Percentiles rank a stretch among this genome's conserved stretches.
Conservation (phyloP, 192 early-diverging fungal species). For the Gorgonomyces haynaldii region DNA sequence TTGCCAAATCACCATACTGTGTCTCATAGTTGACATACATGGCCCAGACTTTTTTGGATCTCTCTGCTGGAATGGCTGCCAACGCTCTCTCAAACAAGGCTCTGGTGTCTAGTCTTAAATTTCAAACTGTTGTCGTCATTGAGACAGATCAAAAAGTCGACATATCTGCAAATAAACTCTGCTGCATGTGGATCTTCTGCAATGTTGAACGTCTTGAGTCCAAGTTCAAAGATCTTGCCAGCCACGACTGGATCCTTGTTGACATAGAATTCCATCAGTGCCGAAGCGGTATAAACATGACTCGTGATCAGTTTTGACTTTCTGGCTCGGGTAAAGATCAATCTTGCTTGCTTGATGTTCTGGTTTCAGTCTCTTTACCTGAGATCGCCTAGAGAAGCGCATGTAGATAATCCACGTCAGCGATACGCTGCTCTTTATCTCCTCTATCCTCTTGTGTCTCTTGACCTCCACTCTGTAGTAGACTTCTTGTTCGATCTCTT, state of each 20-base stretch:
- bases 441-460: constrained; percentile 20
- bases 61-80: constrained; percentile 50
- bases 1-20: constrained; percentile 72
- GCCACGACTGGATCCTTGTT: constrained; percentile 75
- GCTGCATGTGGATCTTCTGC: constrained; percentile 46
- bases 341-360: constrained; percentile 59
- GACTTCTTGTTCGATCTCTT: constrained; percentile 46
- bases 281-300: constrained; percentile 81
- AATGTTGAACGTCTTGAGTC: constrained; percentile 57
- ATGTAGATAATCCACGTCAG: constrained; percentile 84
- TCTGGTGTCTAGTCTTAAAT: constrained; percentile 47
- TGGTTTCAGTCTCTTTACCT: constrained; percentile 40
- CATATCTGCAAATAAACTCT: constrained; percentile 62
- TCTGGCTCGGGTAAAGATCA: constrained; percentile 65
- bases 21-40: constrained; percentile 76
- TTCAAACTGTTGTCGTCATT: constrained; percentile 80
- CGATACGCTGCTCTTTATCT: constrained; percentile 28
- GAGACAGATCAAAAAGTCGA: constrained; percentile 75
- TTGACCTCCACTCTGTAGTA: constrained; percentile 46
- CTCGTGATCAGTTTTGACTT: constrained; percentile 63
- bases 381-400: constrained; percentile 62
- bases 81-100: constrained; percentile 88
- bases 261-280: constrained; percentile 85
- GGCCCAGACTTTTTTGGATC: constrained; percentile 66
- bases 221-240: constrained; percentile 82